Evolutionary conservation across 371 early-diverging fungal genomes (phyloP).

Genomic region (Conidiobolus incongruus): DNA sequence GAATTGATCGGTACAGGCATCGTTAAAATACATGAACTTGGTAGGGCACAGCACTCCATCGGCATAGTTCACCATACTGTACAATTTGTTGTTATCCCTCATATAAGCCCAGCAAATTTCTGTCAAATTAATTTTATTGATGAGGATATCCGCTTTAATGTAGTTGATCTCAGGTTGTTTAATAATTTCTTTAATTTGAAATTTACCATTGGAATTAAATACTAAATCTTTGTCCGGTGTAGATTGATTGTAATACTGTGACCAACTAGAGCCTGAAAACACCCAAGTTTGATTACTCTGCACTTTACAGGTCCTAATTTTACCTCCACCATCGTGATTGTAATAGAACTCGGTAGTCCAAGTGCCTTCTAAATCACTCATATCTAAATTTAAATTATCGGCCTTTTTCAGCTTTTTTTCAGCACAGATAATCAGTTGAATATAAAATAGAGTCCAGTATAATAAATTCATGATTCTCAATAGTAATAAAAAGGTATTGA

Average conservation of each 20-base stretch:
- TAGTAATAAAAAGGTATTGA: too few relatives aligned
- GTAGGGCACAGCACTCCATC: neutral
- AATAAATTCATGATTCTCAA: too few relatives aligned
- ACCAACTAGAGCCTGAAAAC: neutral
- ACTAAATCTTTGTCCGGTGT: neutral
- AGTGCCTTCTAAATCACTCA: conserved; percentile 1
- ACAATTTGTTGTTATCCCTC: conserved; percentile 1
- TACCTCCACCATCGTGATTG: neutral
- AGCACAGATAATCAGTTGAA: too few relatives aligned
- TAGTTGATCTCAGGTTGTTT: neutral
- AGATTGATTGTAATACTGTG: too few relatives aligned
- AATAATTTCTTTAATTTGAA: neutral
- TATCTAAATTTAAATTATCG: too few relatives aligned
- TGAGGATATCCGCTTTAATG: conserved; percentile 1
- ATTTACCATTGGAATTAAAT: conserved; percentile 1
- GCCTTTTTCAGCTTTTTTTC: too few relatives aligned
- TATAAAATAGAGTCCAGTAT: too few relatives aligned
- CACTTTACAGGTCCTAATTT: neutral
- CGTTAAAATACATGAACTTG: conserved; percentile 3
- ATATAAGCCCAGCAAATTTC: conserved; percentile 1
- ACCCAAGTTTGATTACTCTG: neutral
- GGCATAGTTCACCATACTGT: conserved; percentile 2
- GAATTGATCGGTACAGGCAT: neutral
- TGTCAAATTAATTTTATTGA: neutral
- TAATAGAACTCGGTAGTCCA: conserved; percentile 1